Percentiles rank a stretch among this genome's conserved stretches.
Evolutionary conservation across 352 stramenopile genomes (phyloP).

Genomic region (Peronosclerospora sorghi): DNA sequence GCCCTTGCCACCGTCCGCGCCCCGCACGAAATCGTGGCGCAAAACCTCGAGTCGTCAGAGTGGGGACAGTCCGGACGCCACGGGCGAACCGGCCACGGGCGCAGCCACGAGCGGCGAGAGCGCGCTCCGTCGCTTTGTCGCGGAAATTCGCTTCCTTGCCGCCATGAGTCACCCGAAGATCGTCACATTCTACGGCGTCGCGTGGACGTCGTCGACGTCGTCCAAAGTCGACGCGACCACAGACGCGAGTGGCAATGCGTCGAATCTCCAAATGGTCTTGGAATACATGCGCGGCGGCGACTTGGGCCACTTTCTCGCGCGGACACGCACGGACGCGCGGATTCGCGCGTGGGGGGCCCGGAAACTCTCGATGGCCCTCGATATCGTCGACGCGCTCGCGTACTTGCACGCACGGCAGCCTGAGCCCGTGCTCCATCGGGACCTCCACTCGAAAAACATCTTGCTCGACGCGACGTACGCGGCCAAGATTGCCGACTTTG

Average conservation of each 20-base stretch:
- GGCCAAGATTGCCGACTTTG: conserved; percentile 66
- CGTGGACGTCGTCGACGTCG: conserved; percentile 26
- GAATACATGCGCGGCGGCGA: conserved; percentile 70
- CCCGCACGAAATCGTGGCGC: conserved; percentile 23
- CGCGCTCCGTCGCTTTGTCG: conserved; percentile 32
- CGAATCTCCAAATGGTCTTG: conserved; percentile 50
- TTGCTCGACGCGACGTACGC: conserved; percentile 40
- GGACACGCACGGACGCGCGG: conserved; percentile 18
- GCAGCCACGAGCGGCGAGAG: conserved; percentile 6
- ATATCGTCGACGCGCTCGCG: conserved; percentile 47
- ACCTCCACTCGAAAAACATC: conserved; percentile 64
- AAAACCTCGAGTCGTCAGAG: conserved; percentile 20
- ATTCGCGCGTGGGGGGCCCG: conserved; percentile 29
- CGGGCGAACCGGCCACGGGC: conserved; percentile 2
- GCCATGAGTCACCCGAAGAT: conserved; percentile 66
- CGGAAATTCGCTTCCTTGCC: conserved; percentile 57
- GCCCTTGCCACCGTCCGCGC: conserved; percentile 16
- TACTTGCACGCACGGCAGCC: conserved; percentile 50
- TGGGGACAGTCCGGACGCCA: conserved; percentile 1
- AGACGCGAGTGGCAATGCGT: conserved; percentile 11
- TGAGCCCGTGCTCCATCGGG: conserved; percentile 47
- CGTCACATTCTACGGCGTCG: conserved; percentile 66
- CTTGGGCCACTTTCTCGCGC: conserved; percentile 34
- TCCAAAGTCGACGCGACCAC: conserved; percentile 4
- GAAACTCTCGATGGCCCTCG: conserved; percentile 52